Evolutionary conservation across 768 basidiomycete genomes (phyloP).

Genomic region (Psilocybe subaeruginosa): DNA sequence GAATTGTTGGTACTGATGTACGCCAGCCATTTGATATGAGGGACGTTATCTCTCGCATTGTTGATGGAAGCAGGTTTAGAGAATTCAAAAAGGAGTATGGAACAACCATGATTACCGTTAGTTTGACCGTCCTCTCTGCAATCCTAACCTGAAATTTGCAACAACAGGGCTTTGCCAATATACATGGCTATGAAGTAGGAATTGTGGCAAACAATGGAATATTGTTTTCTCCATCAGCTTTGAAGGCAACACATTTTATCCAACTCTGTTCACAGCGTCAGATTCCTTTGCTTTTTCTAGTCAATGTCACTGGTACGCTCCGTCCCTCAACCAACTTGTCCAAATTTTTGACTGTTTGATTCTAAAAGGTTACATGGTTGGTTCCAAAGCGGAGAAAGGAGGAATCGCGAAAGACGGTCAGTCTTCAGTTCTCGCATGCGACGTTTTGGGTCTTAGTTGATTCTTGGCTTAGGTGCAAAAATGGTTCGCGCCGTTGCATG

Average conservation of each 20-base stretch:
- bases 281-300: constrained; percentile 90
- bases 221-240: constrained; percentile 88
- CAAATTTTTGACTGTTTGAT: constrained; percentile 5
- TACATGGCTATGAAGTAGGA: constrained; percentile 89
- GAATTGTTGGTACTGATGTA: constrained; percentile 89
- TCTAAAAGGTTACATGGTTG: constrained; percentile 84
- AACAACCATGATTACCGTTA: constrained; percentile 83
- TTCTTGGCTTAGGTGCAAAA: constrained; percentile 65
- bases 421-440: constrained; percentile 8
- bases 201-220: constrained; percentile 96
- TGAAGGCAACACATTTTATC: constrained; percentile 96
- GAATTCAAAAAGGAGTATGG: constrained; percentile 99
- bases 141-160: background rate
- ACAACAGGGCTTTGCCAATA: constrained; percentile 78
- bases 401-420: constrained; percentile 92
- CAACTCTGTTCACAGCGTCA: constrained; percentile 89
- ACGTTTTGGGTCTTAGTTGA: background rate
- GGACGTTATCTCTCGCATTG: constrained; percentile 89
- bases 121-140: constrained; percentile 18
- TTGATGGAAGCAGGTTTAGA: constrained; percentile 89
- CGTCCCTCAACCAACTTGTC: constrained; percentile 5
- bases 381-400: constrained; percentile 91
- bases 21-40: constrained; percentile 92
- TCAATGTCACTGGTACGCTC: constrained; percentile 83
- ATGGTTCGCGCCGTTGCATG: constrained; percentile 97